Conservation (phyloP, 768 basidiomycete genomes). For the Podaxis mareebaensis region DNA sequence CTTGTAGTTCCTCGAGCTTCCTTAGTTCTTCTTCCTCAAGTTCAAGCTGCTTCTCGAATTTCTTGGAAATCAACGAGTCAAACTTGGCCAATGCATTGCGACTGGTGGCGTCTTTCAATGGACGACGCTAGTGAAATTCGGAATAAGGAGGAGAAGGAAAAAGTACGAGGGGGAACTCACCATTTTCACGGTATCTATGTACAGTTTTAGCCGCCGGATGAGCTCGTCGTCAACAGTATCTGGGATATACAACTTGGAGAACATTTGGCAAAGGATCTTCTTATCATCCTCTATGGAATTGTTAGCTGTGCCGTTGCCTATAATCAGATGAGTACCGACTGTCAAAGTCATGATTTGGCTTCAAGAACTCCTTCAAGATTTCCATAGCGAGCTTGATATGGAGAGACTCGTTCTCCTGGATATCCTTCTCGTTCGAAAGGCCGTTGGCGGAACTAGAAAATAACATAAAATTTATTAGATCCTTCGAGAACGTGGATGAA, state of each 20-base stretch:
- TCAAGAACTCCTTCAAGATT: slow-evolving; percentile 39
- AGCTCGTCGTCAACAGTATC: slow-evolving; percentile 69
- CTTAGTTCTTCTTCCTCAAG: slow-evolving; percentile 71
- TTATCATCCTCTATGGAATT: slow-evolving; percentile 58
- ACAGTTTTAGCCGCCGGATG: slow-evolving; percentile 59
- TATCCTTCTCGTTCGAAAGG: slow-evolving; percentile 15
- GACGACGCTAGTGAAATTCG: slow-evolving; percentile 33
- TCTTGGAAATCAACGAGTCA: slow-evolving; percentile 63
- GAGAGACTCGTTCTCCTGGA: slow-evolving; percentile 32
- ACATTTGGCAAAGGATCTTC: slow-evolving; percentile 63
- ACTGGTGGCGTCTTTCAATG: slow-evolving; percentile 53
- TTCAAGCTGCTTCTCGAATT: slow-evolving; percentile 69
- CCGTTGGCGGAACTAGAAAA: slow-evolving; percentile 7
- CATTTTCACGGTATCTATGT: slow-evolving; percentile 57
- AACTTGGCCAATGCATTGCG: slow-evolving; percentile 77
- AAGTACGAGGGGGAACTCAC: slow-evolving; percentile 36
- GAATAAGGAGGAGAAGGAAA: neutral
- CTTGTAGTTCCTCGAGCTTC: slow-evolving; percentile 60
- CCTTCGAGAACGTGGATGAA: slow-evolving; percentile 14
- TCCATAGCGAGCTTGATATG: slow-evolving; percentile 60
- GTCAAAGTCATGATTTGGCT: slow-evolving; percentile 19
- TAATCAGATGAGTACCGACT: slow-evolving; percentile 21
- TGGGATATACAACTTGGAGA: slow-evolving; percentile 68
- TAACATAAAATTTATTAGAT: neutral
- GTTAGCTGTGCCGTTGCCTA: neutral